A percentile compares a stretch with the other conserved stretches of the same genome.
Evolutionary conservation across 306 rosid species (phyloP).

Genomic region (Gastrolobium villosum): DNA sequence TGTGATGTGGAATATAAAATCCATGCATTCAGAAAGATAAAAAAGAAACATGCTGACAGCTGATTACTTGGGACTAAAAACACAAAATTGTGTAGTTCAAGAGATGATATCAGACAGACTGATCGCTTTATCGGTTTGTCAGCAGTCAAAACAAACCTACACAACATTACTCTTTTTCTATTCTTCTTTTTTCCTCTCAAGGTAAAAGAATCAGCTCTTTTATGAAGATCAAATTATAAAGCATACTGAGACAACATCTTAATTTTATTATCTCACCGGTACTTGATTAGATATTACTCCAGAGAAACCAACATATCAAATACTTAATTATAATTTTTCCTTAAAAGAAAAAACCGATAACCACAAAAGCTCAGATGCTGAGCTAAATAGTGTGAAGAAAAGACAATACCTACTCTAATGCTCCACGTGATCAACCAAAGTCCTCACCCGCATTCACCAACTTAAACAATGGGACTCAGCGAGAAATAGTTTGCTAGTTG

Average conservation of each 20-base stretch:
- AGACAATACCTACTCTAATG: neutral
- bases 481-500: neutral
- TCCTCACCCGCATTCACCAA: constrained; percentile 4
- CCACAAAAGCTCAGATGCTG: constrained; percentile 11
- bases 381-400: neutral
- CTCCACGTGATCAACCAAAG: constrained; percentile 34
- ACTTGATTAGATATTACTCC: neutral
- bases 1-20: neutral
- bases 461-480: constrained; percentile 1
- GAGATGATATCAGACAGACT: constrained; percentile 16
- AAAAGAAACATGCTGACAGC: constrained; percentile 24
- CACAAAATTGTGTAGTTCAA: constrained; percentile 10
- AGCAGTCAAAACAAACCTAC: neutral
- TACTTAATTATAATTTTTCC: neutral
- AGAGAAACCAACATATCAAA: neutral
- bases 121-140: neutral
- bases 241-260: neutral
- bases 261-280: neutral
- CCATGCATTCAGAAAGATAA: constrained; percentile 10
- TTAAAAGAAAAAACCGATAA: constrained; percentile 9
- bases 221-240: constrained; percentile 4
- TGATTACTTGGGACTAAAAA: constrained; percentile 14
- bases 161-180: neutral
- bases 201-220: constrained; percentile 7
- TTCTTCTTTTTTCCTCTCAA: neutral